Percentiles rank a stretch among this genome's conserved stretches.
These are phyloP conservation scores for Elsinoe arachidis DNA, from an alignment of 2,329 filamentous ascomycete species.

Conservation along the genomic window DNA sequence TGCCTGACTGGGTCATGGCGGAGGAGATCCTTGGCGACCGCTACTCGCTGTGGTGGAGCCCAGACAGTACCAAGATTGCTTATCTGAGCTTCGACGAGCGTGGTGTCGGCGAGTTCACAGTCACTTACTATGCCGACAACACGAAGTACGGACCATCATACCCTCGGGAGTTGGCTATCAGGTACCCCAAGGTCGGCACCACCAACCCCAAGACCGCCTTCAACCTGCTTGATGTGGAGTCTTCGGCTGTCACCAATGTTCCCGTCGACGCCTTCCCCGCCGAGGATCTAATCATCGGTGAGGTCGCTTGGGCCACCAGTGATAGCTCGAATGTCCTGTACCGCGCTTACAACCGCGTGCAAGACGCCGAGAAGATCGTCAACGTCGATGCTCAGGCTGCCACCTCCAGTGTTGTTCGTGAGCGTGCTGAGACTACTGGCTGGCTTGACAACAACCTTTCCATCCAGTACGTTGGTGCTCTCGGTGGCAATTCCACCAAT, in stretches of 20 bases:
- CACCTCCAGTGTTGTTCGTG: constrained; percentile 41
- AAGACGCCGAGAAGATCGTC: constrained; percentile 56
- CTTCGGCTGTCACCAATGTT: constrained; percentile 38
- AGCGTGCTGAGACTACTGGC: constrained; percentile 51
- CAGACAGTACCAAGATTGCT: constrained; percentile 46
- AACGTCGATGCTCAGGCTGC: constrained; percentile 46
- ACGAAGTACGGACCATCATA: constrained; percentile 51
- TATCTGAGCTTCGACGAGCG: constrained; percentile 56
- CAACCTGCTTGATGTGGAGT: constrained; percentile 47
- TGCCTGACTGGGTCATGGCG: constrained; percentile 58
- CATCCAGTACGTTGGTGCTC: constrained; percentile 46
- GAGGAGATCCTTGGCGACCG: constrained; percentile 48
- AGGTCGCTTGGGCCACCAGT: constrained; percentile 59
- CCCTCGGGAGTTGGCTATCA: constrained; percentile 52
- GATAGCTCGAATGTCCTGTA: constrained; percentile 54
- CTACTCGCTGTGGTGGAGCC: constrained; percentile 49
- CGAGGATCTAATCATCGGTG: constrained; percentile 57
- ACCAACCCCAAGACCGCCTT: constrained; percentile 58
- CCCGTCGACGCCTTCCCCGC: constrained; percentile 49
- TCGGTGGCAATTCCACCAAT: constrained; percentile 28
- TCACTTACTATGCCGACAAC: constrained; percentile 58
- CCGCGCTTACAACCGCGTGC: constrained; percentile 59
- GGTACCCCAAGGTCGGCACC: constrained; percentile 61
- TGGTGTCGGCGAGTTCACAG: constrained; percentile 55
- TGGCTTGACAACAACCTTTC: constrained; percentile 55